Evolutionary conservation across 495 filamentous ascomycete species (phyloP).

Genomic region (Collariella sp.): DNA sequence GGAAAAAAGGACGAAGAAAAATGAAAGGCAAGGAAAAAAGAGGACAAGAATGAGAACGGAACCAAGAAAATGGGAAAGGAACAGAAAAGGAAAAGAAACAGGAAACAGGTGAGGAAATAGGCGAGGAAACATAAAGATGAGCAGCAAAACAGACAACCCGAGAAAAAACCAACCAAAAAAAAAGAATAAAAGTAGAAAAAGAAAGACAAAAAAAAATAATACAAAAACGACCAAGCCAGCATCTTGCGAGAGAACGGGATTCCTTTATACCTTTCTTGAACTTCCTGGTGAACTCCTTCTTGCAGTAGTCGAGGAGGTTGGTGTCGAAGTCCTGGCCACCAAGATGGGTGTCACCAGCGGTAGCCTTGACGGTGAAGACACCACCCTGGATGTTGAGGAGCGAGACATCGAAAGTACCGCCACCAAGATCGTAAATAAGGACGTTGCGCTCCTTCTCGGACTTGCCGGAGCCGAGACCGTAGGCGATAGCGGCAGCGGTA

Average conservation of each 20-base stretch:
- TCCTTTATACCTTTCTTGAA: constrained; percentile 51
- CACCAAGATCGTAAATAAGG: constrained; percentile 98
- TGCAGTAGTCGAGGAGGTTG: constrained; percentile 93
- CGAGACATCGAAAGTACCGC: constrained; percentile 99
- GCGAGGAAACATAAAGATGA: too few relatives aligned
- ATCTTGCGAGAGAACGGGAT: not conserved
- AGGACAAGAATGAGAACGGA: not conserved
- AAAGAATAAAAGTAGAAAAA: not conserved
- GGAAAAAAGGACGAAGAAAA: not conserved
- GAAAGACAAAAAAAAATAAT: not conserved
- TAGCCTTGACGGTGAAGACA: constrained; percentile 99
- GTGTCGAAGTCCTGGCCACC: constrained; percentile 99
- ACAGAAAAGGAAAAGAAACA: not conserved
- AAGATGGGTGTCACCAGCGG: constrained; percentile 97
- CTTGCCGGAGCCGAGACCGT: constrained; percentile 92
- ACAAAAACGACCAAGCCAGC: not conserved
- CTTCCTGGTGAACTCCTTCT: constrained; percentile 86
- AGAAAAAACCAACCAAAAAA: too few relatives aligned
- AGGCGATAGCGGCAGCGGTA: constrained; percentile 92
- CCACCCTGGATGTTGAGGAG: constrained; percentile 97
- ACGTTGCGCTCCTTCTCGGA: constrained; percentile 94
- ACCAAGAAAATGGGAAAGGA: not conserved
- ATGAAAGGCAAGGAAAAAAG: not conserved
- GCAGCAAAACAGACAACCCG: too few relatives aligned
- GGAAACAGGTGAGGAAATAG: not conserved